Evolutionary conservation across 257 asterid species (phyloP).

Genomic region (Solanum stenotomum): DNA sequence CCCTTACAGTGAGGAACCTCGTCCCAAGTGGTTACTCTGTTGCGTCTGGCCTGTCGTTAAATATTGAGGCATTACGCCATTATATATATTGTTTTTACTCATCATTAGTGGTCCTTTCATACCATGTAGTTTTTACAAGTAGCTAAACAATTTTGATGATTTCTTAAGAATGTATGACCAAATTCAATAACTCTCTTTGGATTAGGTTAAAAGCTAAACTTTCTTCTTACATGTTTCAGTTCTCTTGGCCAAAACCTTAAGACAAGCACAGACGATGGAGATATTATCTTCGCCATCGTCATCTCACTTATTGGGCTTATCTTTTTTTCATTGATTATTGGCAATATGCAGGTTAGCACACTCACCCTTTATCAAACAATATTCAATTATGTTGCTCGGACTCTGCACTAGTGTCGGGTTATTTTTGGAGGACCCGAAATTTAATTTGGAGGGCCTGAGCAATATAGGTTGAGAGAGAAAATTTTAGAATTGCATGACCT

Average conservation of each 20-base stretch:
- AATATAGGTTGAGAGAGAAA: too few relatives aligned
- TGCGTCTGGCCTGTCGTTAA: not conserved
- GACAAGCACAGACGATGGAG: slow-evolving; percentile 14
- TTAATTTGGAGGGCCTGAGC: too few relatives aligned
- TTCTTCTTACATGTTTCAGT: slow-evolving; percentile 1
- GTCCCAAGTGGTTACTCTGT: not conserved
- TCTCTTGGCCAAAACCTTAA: slow-evolving; percentile 28
- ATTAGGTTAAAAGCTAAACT: not conserved
- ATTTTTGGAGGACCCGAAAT: too few relatives aligned
- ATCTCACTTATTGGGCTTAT: slow-evolving; percentile 15
- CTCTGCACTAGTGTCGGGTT: too few relatives aligned
- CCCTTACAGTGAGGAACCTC: not conserved
- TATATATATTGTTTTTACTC: too few relatives aligned
- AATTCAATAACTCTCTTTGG: not conserved
- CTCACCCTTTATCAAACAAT: not conserved
- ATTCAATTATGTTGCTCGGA: too few relatives aligned
- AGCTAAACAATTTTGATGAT: not conserved
- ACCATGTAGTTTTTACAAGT: not conserved
- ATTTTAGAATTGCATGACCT: too few relatives aligned
- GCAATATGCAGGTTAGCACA: not conserved
- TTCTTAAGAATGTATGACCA: not conserved
- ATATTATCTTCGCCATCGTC: slow-evolving; percentile 17
- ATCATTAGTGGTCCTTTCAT: not conserved
- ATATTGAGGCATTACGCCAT: not conserved
- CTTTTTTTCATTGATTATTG: not conserved